Evolutionary conservation across 2,329 filamentous ascomycete species (phyloP).

Genomic region (Pseudogymnoascus sp.): DNA sequence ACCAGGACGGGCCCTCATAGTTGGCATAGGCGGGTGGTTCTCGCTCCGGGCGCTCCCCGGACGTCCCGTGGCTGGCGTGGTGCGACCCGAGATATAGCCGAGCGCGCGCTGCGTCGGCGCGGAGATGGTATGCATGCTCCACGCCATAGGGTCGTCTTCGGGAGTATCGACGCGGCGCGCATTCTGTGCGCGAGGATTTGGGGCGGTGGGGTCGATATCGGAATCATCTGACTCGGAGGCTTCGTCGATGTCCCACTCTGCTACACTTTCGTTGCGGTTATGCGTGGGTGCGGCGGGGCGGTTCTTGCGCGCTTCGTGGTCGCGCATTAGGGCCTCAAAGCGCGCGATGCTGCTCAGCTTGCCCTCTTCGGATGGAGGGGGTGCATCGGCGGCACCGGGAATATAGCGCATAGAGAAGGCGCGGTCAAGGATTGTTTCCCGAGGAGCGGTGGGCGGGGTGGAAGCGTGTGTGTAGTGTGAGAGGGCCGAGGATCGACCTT

Average conservation of each 20-base stretch:
- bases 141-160: constrained; percentile 29
- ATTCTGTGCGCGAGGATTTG: background rate
- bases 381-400: constrained; percentile 50
- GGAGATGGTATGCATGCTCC: constrained; percentile 14
- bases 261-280: background rate
- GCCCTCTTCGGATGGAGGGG: constrained; percentile 45
- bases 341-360: constrained; percentile 59
- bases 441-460: constrained; percentile 42
- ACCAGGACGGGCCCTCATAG: background rate
- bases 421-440: constrained; percentile 62
- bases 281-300: constrained; percentile 16
- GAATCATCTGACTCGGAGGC: constrained; percentile 4
- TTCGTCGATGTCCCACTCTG: constrained; percentile 7
- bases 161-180: background rate
- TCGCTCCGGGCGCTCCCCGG: background rate
- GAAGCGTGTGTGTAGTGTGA: constrained; percentile 41
- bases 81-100: constrained; percentile 19
- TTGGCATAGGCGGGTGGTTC: constrained; percentile 5
- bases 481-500: constrained; percentile 53
- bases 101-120: constrained; percentile 18
- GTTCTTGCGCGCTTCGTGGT: constrained; percentile 46
- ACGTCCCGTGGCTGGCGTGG: background rate
- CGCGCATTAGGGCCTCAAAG: constrained; percentile 60
- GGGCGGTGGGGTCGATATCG: background rate
- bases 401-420: constrained; percentile 60